Percentiles rank a stretch among this genome's conserved stretches.
These are phyloP conservation scores for Aspergillus pseudoviridinutans DNA, from an alignment of 2,329 filamentous ascomycete genomes.

Conservation along the genomic window DNA sequence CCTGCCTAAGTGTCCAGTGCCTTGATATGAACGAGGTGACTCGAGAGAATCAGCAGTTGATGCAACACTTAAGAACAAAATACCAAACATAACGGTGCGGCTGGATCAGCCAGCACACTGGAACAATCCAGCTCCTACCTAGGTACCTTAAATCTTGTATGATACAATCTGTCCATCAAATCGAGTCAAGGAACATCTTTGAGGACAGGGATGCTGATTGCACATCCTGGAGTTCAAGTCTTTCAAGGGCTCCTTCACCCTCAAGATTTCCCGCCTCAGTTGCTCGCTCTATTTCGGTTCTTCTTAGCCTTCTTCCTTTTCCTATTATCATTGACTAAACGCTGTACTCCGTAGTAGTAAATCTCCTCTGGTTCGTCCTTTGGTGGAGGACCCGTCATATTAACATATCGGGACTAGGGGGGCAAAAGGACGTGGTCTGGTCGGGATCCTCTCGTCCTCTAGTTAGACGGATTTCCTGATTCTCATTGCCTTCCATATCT, in stretches of 20 bases:
- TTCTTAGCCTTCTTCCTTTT: not conserved
- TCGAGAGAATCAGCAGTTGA: too few relatives aligned
- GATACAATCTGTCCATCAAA: not conserved
- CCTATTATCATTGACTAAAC: not conserved
- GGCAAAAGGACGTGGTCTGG: constrained; percentile 28
- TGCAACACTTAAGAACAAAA: not conserved
- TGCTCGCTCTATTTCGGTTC: not conserved
- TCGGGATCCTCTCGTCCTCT: constrained; percentile 23
- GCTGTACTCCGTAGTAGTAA: not conserved
- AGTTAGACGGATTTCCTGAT: constrained; percentile 26
- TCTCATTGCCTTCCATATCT: constrained; percentile 14
- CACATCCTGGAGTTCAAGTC: not conserved
- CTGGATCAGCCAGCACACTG: not conserved
- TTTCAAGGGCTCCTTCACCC: not conserved
- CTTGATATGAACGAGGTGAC: not conserved
- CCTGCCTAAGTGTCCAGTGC: not conserved
- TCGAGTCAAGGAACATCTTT: not conserved
- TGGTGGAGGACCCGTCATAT: constrained; percentile 39
- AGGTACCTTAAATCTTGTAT: not conserved
- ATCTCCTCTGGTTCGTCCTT: constrained; percentile 23
- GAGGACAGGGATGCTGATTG: not conserved
- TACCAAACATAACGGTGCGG: not conserved
- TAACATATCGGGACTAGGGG: constrained; percentile 39
- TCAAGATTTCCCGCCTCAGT: not conserved
- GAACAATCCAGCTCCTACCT: not conserved